Evolutionary conservation across 805 yeast species (phyloP).

Genomic region (Isabelozyma gotoi): DNA sequence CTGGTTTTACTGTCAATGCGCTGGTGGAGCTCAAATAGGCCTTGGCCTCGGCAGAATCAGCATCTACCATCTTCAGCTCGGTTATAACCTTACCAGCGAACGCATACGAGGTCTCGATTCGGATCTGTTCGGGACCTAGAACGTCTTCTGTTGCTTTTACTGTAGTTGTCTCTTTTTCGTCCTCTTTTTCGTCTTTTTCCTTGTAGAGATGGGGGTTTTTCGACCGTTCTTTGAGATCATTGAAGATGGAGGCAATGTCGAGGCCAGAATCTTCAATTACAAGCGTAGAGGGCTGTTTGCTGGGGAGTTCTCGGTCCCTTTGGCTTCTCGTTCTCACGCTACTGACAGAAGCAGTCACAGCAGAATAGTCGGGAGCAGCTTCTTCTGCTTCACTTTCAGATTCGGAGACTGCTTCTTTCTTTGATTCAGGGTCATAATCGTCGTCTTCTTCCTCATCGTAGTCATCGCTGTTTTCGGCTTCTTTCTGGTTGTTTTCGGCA

Average conservation of each 20-base stretch:
- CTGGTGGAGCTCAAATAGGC: constrained; percentile 67
- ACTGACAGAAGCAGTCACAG: constrained; percentile 51
- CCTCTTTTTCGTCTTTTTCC: constrained; percentile 1
- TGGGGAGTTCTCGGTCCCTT: constrained; percentile 20
- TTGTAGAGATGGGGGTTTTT: constrained; percentile 1
- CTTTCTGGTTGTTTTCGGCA: constrained; percentile 7
- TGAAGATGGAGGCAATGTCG: constrained; percentile 34
- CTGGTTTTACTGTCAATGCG: constrained; percentile 18
- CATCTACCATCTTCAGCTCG: constrained; percentile 76
- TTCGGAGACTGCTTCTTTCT: constrained; percentile 30
- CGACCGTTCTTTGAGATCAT: constrained; percentile 16
- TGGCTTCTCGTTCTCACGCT: constrained; percentile 71
- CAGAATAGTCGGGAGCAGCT: constrained; percentile 45
- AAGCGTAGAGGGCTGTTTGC: constrained; percentile 11
- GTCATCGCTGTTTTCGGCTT: constrained; percentile 15
- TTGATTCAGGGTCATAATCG: constrained; percentile 28
- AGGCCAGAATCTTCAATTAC: constrained; percentile 12
- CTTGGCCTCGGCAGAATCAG: constrained; percentile 80
- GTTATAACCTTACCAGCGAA: constrained; percentile 85
- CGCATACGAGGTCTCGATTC: constrained; percentile 74
- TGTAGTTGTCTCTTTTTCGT: constrained; percentile 5
- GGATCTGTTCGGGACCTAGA: constrained; percentile 50
- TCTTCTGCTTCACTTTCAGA: constrained; percentile 29
- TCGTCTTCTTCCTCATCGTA: constrained; percentile 31
- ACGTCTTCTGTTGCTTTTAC: constrained; percentile 4